These are phyloP conservation scores for Galerina sulciceps DNA, from an alignment of 768 basidiomycete species.

Conservation along the genomic window DNA sequence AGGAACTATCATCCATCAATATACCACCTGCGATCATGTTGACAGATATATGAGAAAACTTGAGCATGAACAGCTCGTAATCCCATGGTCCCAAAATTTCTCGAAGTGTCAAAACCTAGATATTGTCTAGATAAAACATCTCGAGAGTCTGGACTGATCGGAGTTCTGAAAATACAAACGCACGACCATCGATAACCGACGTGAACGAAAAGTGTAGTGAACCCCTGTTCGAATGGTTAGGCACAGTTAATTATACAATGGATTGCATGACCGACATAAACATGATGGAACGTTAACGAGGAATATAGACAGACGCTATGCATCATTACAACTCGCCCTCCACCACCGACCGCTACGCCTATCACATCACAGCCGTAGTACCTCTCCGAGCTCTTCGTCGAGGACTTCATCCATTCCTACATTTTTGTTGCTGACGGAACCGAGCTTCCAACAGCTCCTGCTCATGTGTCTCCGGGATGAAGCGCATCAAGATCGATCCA, in stretches of 20 bases:
- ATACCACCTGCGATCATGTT: too few relatives aligned
- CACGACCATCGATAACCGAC: too few relatives aligned
- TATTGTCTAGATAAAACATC: not conserved
- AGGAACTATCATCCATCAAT: slow-evolving; percentile 7
- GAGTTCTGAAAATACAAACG: too few relatives aligned
- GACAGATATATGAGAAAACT: too few relatives aligned
- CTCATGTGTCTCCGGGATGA: slow-evolving; percentile 40
- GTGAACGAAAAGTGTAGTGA: too few relatives aligned
- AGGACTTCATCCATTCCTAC: slow-evolving; percentile 8
- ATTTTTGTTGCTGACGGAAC: not conserved
- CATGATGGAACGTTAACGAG: not conserved
- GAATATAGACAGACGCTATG: not conserved
- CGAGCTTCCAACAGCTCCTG: slow-evolving; percentile 1
- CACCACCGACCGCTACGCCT: not conserved
- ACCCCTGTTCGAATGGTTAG: too few relatives aligned
- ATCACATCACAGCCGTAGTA: not conserved
- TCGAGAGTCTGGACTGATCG: not conserved
- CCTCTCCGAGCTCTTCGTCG: slow-evolving; percentile 30
- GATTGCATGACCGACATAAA: too few relatives aligned
- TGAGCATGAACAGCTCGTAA: too few relatives aligned
- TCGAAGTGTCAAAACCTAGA: too few relatives aligned
- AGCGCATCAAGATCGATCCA: slow-evolving; percentile 40
- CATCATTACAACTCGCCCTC: not conserved
- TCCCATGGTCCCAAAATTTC: not conserved
- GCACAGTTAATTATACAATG: too few relatives aligned